Evolutionary conservation across 306 rosid species (phyloP).

Genomic region (Trifolium dubium): DNA sequence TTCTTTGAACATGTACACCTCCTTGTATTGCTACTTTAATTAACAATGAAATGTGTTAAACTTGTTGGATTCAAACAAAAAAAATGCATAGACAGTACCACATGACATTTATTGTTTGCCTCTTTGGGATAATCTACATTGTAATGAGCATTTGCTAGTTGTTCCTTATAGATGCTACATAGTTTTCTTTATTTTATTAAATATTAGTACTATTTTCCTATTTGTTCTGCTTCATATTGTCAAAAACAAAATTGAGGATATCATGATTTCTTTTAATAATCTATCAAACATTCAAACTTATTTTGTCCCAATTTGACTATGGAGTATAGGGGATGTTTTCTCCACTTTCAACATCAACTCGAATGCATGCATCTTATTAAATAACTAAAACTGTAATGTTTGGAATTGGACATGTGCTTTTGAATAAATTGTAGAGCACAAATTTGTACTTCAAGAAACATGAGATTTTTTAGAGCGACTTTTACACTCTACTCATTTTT

Average conservation of each 20-base stretch:
- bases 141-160: not conserved
- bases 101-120: constrained; percentile 15
- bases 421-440: too few species aligned
- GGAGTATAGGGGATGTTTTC: not conserved
- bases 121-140: not conserved
- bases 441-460: too few species aligned
- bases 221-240: not conserved
- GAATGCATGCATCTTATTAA: not conserved
- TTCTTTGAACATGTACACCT: too few species aligned
- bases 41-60: too few species aligned
- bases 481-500: too few species aligned
- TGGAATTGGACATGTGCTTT: not conserved
- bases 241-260: not conserved
- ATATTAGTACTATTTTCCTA: not conserved
- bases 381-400: not conserved
- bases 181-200: not conserved
- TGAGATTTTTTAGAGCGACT: too few species aligned
- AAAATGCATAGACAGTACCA: too few species aligned
- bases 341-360: not conserved
- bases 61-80: too few species aligned
- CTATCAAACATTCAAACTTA: constrained; percentile 1
- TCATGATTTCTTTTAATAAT: not conserved
- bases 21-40: too few species aligned
- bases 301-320: not conserved
- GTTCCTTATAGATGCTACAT: not conserved